Conservation (phyloP, 805 yeast species). For the Ogataea trehalophila region DNA sequence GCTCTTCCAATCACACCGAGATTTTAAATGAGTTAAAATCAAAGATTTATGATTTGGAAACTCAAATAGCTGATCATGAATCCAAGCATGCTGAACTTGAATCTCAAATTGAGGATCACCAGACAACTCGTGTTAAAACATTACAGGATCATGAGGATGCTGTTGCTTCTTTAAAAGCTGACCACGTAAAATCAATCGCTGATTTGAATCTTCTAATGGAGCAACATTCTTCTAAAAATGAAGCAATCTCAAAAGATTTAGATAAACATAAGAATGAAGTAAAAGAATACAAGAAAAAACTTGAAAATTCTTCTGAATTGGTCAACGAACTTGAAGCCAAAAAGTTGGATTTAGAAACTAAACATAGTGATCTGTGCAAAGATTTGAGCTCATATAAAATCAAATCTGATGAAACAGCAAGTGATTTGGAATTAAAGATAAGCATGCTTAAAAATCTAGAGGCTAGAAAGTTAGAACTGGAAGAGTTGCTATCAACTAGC, state of each 20-base stretch:
- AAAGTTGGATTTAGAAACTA: no score
- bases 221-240: background rate
- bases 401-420: background rate
- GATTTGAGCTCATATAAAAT: background rate
- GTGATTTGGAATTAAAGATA: background rate
- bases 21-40: no score
- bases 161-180: background rate
- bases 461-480: background rate
- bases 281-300: no score
- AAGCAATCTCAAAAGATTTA: background rate
- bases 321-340: no score
- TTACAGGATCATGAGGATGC: background rate
- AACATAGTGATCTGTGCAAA: background rate
- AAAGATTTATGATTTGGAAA: no score
- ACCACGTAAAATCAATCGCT: background rate
- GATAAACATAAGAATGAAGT: no score
- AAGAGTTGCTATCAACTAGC: background rate
- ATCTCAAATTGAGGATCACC: background rate
- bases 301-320: no score
- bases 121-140: background rate
- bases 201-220: background rate
- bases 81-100: no score
- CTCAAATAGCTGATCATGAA: no score
- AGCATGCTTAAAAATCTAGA: background rate
- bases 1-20: no score